Evolutionary conservation across 805 yeast species (phyloP).

Genomic region (Jamesozyma lodderae): DNA sequence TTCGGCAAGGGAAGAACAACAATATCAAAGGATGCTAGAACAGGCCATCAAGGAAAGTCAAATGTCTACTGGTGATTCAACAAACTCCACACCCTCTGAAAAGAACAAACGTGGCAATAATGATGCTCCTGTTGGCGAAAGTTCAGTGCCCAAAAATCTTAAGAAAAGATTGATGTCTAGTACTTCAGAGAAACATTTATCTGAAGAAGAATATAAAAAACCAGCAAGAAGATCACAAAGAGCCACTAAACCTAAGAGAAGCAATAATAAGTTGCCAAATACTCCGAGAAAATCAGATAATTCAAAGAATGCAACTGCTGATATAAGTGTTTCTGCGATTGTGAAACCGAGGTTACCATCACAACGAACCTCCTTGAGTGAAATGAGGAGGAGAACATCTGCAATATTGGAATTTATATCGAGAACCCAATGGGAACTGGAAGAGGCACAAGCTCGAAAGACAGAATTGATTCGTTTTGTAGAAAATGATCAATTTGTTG

Average conservation of each 20-base stretch:
- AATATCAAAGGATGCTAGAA: slow-evolving; percentile 35
- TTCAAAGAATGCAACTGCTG: background rate
- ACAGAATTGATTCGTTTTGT: slow-evolving; percentile 40
- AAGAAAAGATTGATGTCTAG: background rate
- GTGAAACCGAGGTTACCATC: slow-evolving; percentile 80
- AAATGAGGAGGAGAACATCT: slow-evolving; percentile 80
- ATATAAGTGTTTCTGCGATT: slow-evolving; percentile 25
- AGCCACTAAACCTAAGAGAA: background rate
- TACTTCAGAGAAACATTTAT: background rate
- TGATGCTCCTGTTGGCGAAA: too few species aligned
- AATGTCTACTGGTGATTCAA: background rate
- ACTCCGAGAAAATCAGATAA: background rate
- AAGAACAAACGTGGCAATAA: background rate
- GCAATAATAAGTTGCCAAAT: slow-evolving; percentile 9
- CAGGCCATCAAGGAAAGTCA: slow-evolving; percentile 34
- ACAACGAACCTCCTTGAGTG: slow-evolving; percentile 63
- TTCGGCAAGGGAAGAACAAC: slow-evolving; percentile 35
- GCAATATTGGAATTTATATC: slow-evolving; percentile 89
- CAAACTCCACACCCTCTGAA: too few species aligned
- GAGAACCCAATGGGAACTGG: slow-evolving; percentile 75
- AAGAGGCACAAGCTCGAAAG: slow-evolving; percentile 59
- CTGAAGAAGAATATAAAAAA: background rate
- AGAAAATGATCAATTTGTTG: slow-evolving; percentile 34
- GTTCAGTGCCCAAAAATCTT: background rate
- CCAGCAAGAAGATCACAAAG: background rate